Conservation (phyloP, 2,329 filamentous ascomycete species). For the Polychaeton citri region DNA sequence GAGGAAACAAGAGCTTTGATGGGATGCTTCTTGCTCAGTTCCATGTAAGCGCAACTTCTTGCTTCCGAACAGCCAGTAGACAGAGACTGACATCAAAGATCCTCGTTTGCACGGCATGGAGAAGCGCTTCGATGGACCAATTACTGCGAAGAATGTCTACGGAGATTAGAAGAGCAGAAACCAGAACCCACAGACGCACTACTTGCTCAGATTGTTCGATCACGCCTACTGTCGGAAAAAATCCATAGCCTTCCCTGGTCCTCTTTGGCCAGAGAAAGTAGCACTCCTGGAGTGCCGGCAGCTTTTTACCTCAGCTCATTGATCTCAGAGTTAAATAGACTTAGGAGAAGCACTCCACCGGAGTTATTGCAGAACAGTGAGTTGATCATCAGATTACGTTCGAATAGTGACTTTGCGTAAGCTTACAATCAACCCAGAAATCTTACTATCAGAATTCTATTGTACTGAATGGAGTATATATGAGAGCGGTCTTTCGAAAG, state of each 20-base stretch:
- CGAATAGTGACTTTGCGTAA: too few relatives aligned
- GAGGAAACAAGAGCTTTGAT: background rate
- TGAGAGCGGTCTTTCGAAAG: background rate
- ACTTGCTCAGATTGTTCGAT: background rate
- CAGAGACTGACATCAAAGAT: background rate
- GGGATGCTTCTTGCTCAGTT: background rate
- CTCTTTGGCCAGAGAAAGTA: background rate
- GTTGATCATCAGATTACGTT: too few relatives aligned
- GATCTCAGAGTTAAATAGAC: background rate
- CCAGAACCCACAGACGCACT: background rate
- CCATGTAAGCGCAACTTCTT: background rate
- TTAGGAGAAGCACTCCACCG: background rate
- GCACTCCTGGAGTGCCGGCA: background rate
- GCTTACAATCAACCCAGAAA: too few relatives aligned
- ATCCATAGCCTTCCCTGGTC: background rate
- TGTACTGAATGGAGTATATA: background rate
- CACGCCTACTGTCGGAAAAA: background rate
- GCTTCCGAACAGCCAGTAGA: too few relatives aligned
- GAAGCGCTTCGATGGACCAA: background rate
- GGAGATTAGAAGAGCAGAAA: background rate
- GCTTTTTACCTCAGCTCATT: background rate
- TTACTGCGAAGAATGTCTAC: background rate
- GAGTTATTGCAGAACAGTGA: background rate
- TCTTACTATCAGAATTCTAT: background rate
- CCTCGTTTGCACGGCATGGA: too few relatives aligned